A percentile compares a stretch with the other conserved stretches of the same genome.
Evolutionary conservation across 2,329 filamentous ascomycete genomes (phyloP).

Genomic region (Alternaria triticimaculans): DNA sequence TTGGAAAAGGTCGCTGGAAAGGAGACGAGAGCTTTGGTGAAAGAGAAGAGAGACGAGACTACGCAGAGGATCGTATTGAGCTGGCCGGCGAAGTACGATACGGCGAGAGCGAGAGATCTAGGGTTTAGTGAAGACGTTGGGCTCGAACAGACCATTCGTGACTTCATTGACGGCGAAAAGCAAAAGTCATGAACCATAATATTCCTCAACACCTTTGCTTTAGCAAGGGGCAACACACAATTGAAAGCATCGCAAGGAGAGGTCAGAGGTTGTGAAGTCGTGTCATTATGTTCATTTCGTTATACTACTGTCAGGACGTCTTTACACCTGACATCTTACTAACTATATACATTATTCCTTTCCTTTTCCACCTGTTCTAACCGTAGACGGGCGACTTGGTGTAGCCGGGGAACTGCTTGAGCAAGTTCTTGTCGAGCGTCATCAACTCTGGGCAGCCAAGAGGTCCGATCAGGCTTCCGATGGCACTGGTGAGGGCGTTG

Average conservation of each 20-base stretch:
- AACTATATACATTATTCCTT: not conserved
- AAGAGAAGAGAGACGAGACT: conserved; percentile 59
- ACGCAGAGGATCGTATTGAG: conserved; percentile 62
- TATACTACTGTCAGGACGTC: not conserved
- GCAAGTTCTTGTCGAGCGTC: conserved; percentile 17
- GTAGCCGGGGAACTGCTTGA: conserved; percentile 31
- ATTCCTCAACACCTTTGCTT: not conserved
- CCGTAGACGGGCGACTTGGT: conserved; percentile 23
- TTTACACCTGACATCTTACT: not conserved
- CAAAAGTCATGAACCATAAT: conserved; percentile 10
- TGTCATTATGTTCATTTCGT: not conserved
- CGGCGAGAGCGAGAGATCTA: conserved; percentile 60
- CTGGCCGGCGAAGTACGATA: conserved; percentile 65
- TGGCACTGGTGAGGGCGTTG: conserved; percentile 16
- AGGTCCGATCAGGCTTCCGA: conserved; percentile 19
- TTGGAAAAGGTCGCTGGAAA: conserved; percentile 62
- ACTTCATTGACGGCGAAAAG: conserved; percentile 49
- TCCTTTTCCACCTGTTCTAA: not conserved
- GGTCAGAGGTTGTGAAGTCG: not conserved
- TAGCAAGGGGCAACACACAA: not conserved
- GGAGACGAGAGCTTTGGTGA: conserved; percentile 58
- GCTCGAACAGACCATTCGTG: conserved; percentile 56
- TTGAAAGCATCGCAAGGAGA: not conserved
- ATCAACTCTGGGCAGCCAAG: conserved; percentile 26
- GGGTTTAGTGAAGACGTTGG: conserved; percentile 59